Conservation (phyloP, 805 yeast species). For the Candida qinlingensis region DNA sequence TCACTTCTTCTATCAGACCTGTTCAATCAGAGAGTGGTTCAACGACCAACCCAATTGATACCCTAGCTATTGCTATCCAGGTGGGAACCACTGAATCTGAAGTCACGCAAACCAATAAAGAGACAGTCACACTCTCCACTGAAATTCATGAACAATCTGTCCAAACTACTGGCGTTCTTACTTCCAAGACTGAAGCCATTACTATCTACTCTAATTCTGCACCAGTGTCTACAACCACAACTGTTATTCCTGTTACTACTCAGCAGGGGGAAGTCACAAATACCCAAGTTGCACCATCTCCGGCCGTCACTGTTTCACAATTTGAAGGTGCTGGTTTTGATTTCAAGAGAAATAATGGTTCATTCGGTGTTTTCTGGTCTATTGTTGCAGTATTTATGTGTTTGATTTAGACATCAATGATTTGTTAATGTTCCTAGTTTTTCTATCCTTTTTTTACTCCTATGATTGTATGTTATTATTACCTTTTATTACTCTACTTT, state of each 20-base stretch:
- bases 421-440: too few species aligned
- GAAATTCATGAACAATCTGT: slow-evolving; percentile 12
- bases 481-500: not conserved
- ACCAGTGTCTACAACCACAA: slow-evolving; percentile 1
- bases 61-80: not conserved
- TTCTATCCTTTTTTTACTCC: not conserved
- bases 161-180: slow-evolving; percentile 10
- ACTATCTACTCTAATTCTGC: slow-evolving; percentile 3
- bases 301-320: slow-evolving; percentile 1
- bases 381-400: not conserved
- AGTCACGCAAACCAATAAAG: not conserved
- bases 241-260: not conserved
- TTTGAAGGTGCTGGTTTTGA: slow-evolving; percentile 9
- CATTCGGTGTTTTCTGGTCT: not conserved
- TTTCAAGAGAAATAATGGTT: slow-evolving; percentile 1
- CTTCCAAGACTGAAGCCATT: slow-evolving; percentile 9
- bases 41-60: not conserved
- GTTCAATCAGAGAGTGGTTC: not conserved
- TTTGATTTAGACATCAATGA: not conserved
- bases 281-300: not conserved
- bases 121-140: slow-evolving; percentile 11
- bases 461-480: not conserved
- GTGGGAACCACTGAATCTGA: not conserved
- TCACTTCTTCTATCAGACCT: not conserved
- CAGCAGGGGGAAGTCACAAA: not conserved